Conservation (phyloP, 2,329 filamentous ascomycete species). For the Metarhizium rileyi region DNA sequence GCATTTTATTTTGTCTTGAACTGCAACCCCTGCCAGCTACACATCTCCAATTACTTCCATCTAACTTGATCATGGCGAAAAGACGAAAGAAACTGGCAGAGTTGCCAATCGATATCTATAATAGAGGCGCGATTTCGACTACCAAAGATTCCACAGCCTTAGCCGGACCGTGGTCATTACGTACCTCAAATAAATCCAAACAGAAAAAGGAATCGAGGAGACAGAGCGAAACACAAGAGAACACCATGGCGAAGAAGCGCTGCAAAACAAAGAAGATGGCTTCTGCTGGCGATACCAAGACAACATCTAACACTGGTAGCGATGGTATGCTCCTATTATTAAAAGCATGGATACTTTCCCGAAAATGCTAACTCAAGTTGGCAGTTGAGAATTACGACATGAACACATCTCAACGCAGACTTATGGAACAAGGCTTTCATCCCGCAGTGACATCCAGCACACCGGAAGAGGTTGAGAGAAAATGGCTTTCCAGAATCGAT, state of each 20-base stretch:
- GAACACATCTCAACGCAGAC: constrained; percentile 6
- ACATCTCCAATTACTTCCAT: too few species aligned
- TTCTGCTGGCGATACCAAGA: neutral
- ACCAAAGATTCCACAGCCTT: too few species aligned
- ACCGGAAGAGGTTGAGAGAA: constrained; percentile 2
- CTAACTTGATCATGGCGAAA: neutral
- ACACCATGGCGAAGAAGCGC: neutral
- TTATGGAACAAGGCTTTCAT: constrained; percentile 10
- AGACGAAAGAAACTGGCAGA: neutral
- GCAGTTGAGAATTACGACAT: constrained; percentile 9
- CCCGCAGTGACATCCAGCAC: constrained; percentile 9
- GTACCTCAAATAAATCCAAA: too few species aligned
- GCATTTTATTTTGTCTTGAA: too few species aligned
- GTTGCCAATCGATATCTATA: neutral
- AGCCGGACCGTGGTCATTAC: too few species aligned
- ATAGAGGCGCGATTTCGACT: too few species aligned
- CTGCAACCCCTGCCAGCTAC: too few species aligned
- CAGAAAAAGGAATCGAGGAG: too few species aligned
- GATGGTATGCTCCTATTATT: neutral
- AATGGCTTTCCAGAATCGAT: neutral
- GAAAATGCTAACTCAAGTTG: neutral
- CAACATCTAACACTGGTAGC: neutral
- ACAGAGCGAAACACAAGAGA: neutral
- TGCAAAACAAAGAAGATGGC: neutral
- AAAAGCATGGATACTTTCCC: neutral